phyloP scores from a whole-genome alignment of 2,329 filamentous ascomycete species.

The Chaetomium sp. region DNA sequence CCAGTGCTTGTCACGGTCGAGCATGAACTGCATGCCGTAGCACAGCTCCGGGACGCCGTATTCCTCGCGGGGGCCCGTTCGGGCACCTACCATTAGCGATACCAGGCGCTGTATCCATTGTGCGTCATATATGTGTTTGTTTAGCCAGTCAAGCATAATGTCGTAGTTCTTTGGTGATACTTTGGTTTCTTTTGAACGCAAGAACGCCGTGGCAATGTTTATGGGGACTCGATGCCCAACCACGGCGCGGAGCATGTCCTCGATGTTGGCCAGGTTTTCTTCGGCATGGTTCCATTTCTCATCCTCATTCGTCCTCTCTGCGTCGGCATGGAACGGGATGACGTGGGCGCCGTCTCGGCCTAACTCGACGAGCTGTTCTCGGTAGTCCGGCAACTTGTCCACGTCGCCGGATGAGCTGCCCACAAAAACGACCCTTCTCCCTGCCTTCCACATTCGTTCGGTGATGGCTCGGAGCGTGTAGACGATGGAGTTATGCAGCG shows the following conservation, averaged over 20 bases:
- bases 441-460: conserved; percentile 70
- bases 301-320: conserved; percentile 24
- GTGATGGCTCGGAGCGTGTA: conserved; percentile 70
- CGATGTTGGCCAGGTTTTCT: conserved; percentile 53
- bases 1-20: conserved; percentile 37
- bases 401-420: conserved; percentile 69
- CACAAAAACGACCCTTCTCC: conserved; percentile 73
- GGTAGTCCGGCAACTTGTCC: conserved; percentile 40
- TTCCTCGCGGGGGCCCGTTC: conserved; percentile 22
- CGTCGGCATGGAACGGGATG: conserved; percentile 36
- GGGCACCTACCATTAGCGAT: conserved; percentile 35
- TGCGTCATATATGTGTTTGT: conserved; percentile 36
- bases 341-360: conserved; percentile 40
- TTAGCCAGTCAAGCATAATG: conserved; percentile 17
- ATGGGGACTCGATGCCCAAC: conserved; percentile 28
- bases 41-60: conserved; percentile 30
- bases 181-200: not conserved
- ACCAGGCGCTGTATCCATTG: conserved; percentile 42
- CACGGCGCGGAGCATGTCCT: conserved; percentile 46
- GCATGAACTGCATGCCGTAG: conserved; percentile 36
- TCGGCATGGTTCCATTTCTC: conserved; percentile 41
- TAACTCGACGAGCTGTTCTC: conserved; percentile 39
- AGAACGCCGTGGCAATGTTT: conserved; percentile 12
- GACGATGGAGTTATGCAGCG: conserved; percentile 71
- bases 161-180: conserved; percentile 10